Conservation (phyloP, 306 rosid genomes). For the Castanea crenata region DNA sequence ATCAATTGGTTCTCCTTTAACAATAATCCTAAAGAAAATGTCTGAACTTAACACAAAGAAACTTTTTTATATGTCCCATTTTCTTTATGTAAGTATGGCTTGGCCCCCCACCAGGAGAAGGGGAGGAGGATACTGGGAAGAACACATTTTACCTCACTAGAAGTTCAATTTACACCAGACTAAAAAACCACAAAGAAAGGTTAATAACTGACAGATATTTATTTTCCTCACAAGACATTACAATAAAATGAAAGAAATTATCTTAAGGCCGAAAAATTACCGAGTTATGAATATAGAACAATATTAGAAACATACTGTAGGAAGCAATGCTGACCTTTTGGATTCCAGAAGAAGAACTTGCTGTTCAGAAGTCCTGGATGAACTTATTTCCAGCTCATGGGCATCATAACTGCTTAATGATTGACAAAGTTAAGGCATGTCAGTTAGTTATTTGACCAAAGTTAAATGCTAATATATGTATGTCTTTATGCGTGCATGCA, state of each 20-base stretch:
- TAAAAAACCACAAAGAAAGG: background rate
- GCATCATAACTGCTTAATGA: constrained; percentile 58
- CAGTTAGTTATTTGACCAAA: background rate
- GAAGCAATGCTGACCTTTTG: constrained; percentile 59
- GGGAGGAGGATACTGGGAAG: background rate
- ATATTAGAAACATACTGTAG: background rate
- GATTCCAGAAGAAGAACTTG: constrained; percentile 80
- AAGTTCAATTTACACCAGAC: background rate
- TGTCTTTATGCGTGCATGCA: background rate
- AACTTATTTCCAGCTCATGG: constrained; percentile 49
- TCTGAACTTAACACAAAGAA: background rate
- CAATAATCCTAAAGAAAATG: background rate
- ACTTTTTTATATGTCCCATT: background rate
- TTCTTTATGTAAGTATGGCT: background rate
- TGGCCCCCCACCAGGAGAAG: background rate
- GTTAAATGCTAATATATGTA: background rate
- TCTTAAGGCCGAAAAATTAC: background rate
- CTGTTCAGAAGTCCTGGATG: constrained; percentile 61
- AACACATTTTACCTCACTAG: background rate
- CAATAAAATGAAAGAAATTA: background rate
- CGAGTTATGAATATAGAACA: background rate
- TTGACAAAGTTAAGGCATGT: background rate
- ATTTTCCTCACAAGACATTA: background rate
- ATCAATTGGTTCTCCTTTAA: background rate
- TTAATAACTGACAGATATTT: background rate